Percentiles rank a stretch among this genome's conserved stretches.
These are phyloP conservation scores for Ophiostoma angusticollis DNA, from an alignment of 2,329 filamentous ascomycete species.

Conservation along the genomic window DNA sequence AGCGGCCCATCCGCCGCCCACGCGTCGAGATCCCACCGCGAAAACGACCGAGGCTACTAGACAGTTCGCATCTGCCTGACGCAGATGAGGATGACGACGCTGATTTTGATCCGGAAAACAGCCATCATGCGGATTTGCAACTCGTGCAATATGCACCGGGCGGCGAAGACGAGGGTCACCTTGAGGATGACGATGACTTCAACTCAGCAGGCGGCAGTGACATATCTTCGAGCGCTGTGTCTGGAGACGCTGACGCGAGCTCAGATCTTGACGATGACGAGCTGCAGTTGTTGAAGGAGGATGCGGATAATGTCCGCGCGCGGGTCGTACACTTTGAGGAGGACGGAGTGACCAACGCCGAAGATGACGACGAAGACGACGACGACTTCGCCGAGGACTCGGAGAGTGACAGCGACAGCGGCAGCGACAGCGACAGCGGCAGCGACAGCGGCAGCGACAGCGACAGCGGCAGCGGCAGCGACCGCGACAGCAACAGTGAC, in stretches of 20 bases:
- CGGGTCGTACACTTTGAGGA: neutral
- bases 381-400: neutral
- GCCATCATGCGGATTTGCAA: slow-evolving; percentile 21
- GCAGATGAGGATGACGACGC: neutral
- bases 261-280: slow-evolving; percentile 27
- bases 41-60: slow-evolving; percentile 46
- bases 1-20: slow-evolving; percentile 47
- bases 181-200: slow-evolving; percentile 20
- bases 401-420: slow-evolving; percentile 2
- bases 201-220: slow-evolving; percentile 16
- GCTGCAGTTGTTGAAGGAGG: slow-evolving; percentile 29
- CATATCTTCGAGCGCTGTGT: slow-evolving; percentile 17
- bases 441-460: slow-evolving; percentile 10
- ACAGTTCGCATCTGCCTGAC: neutral
- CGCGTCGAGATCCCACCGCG: slow-evolving; percentile 58
- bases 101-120: neutral
- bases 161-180: slow-evolving; percentile 6
- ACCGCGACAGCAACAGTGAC: slow-evolving; percentile 6
- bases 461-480: slow-evolving; percentile 12
- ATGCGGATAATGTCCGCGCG: slow-evolving; percentile 12
- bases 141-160: slow-evolving; percentile 19
- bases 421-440: neutral
- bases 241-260: slow-evolving; percentile 12
- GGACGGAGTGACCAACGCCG: neutral
- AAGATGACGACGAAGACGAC: neutral